Evolutionary conservation across 2,329 filamentous ascomycete genomes (phyloP), one percentile per base, ranked within the genome.

Genomic region (Microdochium bolleyi): DNA sequence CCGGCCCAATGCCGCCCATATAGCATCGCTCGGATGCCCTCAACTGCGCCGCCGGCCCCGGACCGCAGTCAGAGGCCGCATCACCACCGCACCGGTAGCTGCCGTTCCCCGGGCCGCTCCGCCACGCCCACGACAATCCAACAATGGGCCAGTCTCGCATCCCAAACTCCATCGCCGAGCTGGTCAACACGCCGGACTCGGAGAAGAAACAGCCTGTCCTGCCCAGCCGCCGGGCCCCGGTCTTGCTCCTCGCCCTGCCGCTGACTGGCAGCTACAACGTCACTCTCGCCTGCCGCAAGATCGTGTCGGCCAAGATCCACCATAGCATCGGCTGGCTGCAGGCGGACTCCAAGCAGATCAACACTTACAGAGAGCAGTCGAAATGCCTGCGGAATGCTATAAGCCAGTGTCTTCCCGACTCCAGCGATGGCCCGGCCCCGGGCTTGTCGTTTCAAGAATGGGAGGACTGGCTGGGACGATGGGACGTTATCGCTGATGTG

Each of bases 401-500:
- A 21, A 7, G 13, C 14, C 13, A 46, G 13, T 46, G 41, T 24
- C 21, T 46, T 16, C 16, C 19, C 19, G 41, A 19, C 5, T 8
- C 9, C 19, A 13, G 9, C 13, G 41, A 46, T 13, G 41, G 16
- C 41, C 41, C 41, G 3, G n/a, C 41, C 5, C 41, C 41, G 3
- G 41, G 41, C 41, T 24, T 46, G 19, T 22, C 41, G 13, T 46
- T 22, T 22, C n/a, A 22, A 13, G 54, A 57, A 25, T 57, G 57
- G 57, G 55, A 57, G 49, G 34, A 32, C 21, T 14, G 54, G 41
- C 56, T 52, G 24, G 54, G 52, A 21, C 19, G 25, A 8, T 62
- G 55, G 48, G 59, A 61, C n/a, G 54, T 52, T 14, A 53, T 57
- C 1, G 58, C 56, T 1, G 61, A 63, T 10, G 16, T 59, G 8